Evolutionary conservation across 805 yeast genomes (phyloP).

Genomic region (Pichia occidentalis): DNA sequence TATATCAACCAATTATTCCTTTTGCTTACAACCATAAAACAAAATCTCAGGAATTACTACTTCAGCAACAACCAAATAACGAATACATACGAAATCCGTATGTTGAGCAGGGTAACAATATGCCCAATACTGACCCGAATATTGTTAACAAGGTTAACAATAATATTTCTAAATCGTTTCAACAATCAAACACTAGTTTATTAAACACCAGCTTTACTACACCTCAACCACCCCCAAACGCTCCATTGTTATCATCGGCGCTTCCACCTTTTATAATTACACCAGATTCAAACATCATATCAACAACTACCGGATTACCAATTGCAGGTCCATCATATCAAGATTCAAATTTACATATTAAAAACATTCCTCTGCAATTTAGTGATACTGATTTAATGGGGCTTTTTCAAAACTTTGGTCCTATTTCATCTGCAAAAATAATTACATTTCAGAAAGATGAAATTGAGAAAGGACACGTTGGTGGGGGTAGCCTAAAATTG

Average conservation of each 20-base stretch:
- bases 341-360: conserved; percentile 69
- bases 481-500: conserved; percentile 6
- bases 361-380: conserved; percentile 50
- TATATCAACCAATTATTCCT: conserved; percentile 7
- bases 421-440: conserved; percentile 47
- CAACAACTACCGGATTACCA: conserved; percentile 31
- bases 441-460: conserved; percentile 42
- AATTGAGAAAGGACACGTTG: conserved; percentile 9
- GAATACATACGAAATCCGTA: no score
- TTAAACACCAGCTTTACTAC: neutral
- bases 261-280: conserved; percentile 23
- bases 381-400: conserved; percentile 45
- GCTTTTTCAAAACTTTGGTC: conserved; percentile 42
- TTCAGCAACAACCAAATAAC: neutral
- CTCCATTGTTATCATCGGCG: neutral
- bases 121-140: neutral
- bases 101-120: no score
- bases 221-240: neutral
- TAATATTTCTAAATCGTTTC: no score
- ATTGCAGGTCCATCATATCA: conserved; percentile 46
- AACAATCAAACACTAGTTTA: no score
- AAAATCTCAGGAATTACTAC: conserved; percentile 6
- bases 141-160: neutral
- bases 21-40: conserved; percentile 5
- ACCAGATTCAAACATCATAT: conserved; percentile 25